Base-by-base conservation (phyloP, 495 filamentous ascomycete species). In the Cercophora sp. region DNA sequence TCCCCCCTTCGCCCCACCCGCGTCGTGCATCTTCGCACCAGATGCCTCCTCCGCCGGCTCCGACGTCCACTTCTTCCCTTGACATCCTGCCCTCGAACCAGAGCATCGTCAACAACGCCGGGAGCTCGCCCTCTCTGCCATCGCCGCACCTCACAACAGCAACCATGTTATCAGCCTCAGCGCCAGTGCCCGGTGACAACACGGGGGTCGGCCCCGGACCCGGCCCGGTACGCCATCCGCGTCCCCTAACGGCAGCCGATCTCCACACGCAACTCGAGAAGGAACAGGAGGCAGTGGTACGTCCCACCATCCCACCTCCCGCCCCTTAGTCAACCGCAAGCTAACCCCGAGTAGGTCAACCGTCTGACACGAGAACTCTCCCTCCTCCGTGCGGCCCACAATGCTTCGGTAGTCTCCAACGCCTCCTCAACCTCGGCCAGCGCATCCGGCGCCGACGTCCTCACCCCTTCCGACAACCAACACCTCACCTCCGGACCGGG, bases 261-360 rank as follows among this genome's bases (percentile, higher is more conserved):
- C 73, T 96, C 32, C 89, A 96, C 69, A 70, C 85, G 55, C 81
- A 91, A 66, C 75, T 95, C 31, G 91, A 96, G 70, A 89, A 91
- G 62, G 91, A 96, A 61, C 91, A 96, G 62, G 91, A 96, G 66
- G 86, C 88, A n/a, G 84, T 96, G 61, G 91, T 92, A 78, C 49
- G 81, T 72, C 29, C 8, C n/a, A n/a, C n/a, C n/a, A n/a, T n/a
- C n/a, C n/a, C n/a, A n/a, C n/a, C n/a, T n/a, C n/a, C n/a, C n/a
- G n/a, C n/a, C n/a, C 8, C 3, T 10, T 24, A 9, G 20, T 51
- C 16, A 47, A 26, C 15, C 11, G 19, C 11, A 24, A 43, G 24
- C 53, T 57, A 24, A 57, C 20, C 5, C 15, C 4, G 22, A 9
- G 29, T 62, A 94, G 90, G 88, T 96, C 39, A 96, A 96, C 70